Conservation (phyloP, 176 grass and related monocot genomes). For the Areca catechu region DNA sequence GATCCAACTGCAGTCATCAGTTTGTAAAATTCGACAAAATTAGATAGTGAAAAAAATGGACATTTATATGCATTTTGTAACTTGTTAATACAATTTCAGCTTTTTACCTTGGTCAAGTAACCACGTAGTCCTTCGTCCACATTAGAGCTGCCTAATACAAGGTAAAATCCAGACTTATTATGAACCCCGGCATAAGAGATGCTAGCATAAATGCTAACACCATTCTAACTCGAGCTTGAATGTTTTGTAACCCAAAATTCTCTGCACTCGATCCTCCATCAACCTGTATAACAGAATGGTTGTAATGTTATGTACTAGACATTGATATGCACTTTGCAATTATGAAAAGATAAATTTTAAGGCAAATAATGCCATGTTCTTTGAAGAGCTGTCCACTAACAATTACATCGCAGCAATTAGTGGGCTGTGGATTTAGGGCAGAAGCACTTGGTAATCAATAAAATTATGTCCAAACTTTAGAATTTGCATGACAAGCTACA, state of each 20-base stretch:
- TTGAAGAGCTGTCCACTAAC: too few relatives aligned
- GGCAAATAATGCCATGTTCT: too few relatives aligned
- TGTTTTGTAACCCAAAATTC: constrained; percentile 96
- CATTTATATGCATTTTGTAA: not conserved
- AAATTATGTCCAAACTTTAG: too few relatives aligned
- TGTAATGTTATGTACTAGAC: not conserved
- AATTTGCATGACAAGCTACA: too few relatives aligned
- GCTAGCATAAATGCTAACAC: constrained; percentile 95
- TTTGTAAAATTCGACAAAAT: too few relatives aligned
- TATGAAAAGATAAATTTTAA: too few relatives aligned
- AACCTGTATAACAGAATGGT: constrained; percentile 35
- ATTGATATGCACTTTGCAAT: too few relatives aligned
- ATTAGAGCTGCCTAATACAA: constrained; percentile 92
- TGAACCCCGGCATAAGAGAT: constrained; percentile 93
- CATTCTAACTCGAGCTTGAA: constrained; percentile 99
- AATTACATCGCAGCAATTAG: too few relatives aligned
- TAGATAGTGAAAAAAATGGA: too few relatives aligned
- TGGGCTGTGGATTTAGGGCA: too few relatives aligned
- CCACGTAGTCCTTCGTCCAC: constrained; percentile 96
- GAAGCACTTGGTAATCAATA: too few relatives aligned
- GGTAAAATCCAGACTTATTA: constrained; percentile 95
- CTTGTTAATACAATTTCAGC: not conserved
- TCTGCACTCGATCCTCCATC: constrained; percentile 75
- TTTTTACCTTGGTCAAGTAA: constrained; percentile 96
- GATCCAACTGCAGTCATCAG: too few relatives aligned